Evolutionary conservation across 345 rosid species (phyloP).

Genomic region (Dipteronia dyeriana): DNA sequence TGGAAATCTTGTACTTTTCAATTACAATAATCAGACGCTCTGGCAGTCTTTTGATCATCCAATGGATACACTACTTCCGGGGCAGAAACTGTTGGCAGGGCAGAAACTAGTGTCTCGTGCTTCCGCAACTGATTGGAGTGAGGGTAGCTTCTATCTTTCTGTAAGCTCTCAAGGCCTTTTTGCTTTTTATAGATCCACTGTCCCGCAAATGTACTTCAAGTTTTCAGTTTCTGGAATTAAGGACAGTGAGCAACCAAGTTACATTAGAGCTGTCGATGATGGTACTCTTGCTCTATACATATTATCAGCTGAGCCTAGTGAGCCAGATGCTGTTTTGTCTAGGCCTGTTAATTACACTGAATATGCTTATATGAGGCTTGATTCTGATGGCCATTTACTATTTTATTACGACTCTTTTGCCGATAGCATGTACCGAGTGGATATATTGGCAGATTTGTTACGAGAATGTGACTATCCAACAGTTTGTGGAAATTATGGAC

Average conservation of each 20-base stretch:
- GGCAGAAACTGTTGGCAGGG: background rate
- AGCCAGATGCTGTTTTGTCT: background rate
- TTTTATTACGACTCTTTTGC: background rate
- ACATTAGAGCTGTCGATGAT: background rate
- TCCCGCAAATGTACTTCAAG: background rate
- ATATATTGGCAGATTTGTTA: background rate
- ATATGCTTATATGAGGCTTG: background rate
- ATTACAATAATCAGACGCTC: background rate
- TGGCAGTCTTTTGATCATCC: constrained; percentile 31
- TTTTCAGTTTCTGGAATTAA: background rate
- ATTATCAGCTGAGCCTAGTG: background rate
- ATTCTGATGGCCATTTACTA: background rate
- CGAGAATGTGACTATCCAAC: background rate
- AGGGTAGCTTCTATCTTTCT: background rate
- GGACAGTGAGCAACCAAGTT: background rate
- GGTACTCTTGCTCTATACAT: background rate
- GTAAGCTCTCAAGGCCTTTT: background rate
- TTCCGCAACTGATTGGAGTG: background rate
- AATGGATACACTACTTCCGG: constrained; percentile 14
- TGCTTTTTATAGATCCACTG: background rate
- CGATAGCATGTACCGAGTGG: background rate
- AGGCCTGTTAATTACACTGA: no score
- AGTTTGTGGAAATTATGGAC: background rate
- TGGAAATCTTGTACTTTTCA: constrained; percentile 23
- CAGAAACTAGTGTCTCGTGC: background rate